Percentiles rank a stretch among this genome's conserved stretches.
These are phyloP conservation scores for Apiospora malaysiana DNA, from an alignment of 2,329 filamentous ascomycete species.

Conservation along the genomic window DNA sequence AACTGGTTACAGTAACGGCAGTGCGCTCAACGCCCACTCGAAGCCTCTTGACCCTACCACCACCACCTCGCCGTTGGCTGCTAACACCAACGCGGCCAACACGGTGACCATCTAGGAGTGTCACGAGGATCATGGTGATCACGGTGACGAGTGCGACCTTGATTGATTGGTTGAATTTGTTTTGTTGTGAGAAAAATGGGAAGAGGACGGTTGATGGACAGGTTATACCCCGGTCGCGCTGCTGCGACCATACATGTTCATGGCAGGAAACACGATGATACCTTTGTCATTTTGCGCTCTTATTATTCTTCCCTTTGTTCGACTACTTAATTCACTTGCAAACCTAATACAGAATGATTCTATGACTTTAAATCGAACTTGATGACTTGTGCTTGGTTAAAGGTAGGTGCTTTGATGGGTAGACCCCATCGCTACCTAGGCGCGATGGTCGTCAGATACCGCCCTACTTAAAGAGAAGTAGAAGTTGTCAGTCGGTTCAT, in stretches of 20 bases:
- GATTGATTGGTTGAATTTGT: not conserved
- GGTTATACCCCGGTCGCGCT: constrained; percentile 21
- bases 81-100: not conserved
- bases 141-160: not conserved
- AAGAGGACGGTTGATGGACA: not conserved
- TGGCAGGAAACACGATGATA: constrained; percentile 22
- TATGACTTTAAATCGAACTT: not conserved
- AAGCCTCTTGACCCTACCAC: not conserved
- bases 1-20: not conserved
- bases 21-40: not conserved
- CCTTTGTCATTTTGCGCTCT: constrained; percentile 16
- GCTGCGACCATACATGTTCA: not conserved
- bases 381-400: too few relatives aligned
- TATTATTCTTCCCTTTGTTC: constrained; percentile 10
- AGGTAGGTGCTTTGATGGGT: too few relatives aligned
- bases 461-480: too few relatives aligned
- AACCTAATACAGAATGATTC: not conserved
- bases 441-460: too few relatives aligned
- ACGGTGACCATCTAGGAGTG: constrained; percentile 22
- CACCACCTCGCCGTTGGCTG: too few relatives aligned
- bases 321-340: not conserved
- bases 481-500: too few relatives aligned
- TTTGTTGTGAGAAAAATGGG: not conserved
- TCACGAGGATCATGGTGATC: constrained; percentile 5
- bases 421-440: too few relatives aligned